These are phyloP conservation scores for Metarhizium sp. DNA, from an alignment of 2,329 filamentous ascomycete species.

Conservation along the genomic window DNA sequence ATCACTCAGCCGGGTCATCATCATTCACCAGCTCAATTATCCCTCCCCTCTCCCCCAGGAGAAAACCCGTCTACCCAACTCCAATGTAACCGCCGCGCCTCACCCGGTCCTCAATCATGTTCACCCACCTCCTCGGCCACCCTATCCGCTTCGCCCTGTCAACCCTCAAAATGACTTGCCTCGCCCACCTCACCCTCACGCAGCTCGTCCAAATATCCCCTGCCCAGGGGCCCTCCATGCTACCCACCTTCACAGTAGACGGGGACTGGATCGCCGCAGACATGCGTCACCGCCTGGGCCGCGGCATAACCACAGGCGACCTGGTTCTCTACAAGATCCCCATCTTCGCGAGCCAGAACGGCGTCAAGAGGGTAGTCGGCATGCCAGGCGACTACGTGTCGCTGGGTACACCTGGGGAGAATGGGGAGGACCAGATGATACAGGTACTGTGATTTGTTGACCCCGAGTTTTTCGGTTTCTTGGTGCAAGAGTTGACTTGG, in stretches of 20 bases:
- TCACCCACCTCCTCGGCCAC: slow-evolving; percentile 26
- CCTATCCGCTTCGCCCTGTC: slow-evolving; percentile 27
- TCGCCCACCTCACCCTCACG: slow-evolving; percentile 36
- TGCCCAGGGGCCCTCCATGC: slow-evolving; percentile 74
- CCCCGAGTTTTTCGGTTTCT: not conserved
- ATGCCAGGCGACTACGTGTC: slow-evolving; percentile 70
- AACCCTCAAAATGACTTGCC: slow-evolving; percentile 28
- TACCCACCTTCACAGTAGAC: slow-evolving; percentile 64
- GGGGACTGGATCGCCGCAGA: slow-evolving; percentile 63
- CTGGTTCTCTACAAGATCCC: slow-evolving; percentile 73
- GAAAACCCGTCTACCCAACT: no score
- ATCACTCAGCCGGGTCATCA: no score
- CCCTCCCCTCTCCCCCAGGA: no score
- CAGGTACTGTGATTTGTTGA: slow-evolving; percentile 38
- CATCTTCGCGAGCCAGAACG: slow-evolving; percentile 47
- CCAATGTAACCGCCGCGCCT: no score
- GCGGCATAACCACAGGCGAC: slow-evolving; percentile 64
- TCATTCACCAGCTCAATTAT: no score
- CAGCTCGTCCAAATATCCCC: slow-evolving; percentile 53
- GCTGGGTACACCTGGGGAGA: slow-evolving; percentile 48
- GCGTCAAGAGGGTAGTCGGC: slow-evolving; percentile 71
- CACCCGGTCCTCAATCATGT: not conserved
- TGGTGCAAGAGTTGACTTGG: not conserved
- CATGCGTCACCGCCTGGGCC: slow-evolving; percentile 59
- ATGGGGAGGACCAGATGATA: slow-evolving; percentile 45